Evolutionary conservation across 768 basidiomycete species (phyloP).

Genomic region (Termitomyces sp.): DNA sequence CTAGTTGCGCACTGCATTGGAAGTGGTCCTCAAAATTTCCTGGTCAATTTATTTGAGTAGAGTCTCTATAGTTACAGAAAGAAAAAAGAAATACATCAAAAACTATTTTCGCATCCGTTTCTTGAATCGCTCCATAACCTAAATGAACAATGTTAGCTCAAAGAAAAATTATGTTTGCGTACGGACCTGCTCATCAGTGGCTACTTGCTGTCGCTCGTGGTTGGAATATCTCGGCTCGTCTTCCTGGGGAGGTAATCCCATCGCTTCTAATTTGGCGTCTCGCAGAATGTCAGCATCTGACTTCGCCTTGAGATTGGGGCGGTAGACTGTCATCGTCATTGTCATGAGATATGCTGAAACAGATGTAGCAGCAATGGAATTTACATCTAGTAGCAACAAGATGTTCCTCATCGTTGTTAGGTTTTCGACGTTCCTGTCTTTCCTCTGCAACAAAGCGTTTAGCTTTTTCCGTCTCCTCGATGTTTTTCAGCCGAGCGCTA

Average conservation of each 20-base stretch:
- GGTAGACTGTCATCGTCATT: slow-evolving; percentile 55
- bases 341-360: slow-evolving; percentile 1
- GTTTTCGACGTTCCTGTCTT: slow-evolving; percentile 50
- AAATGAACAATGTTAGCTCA: background rate
- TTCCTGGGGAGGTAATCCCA: slow-evolving; percentile 63
- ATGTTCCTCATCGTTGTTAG: slow-evolving; percentile 69
- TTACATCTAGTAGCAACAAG: slow-evolving; percentile 84
- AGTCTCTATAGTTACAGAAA: slow-evolving; percentile 2
- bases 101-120: slow-evolving; percentile 82
- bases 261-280: slow-evolving; percentile 83
- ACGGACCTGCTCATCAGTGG: slow-evolving; percentile 86
- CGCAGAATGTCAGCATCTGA: slow-evolving; percentile 86
- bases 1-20: background rate
- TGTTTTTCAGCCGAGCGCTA: slow-evolving; percentile 88
- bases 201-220: slow-evolving; percentile 66
- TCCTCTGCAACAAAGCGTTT: slow-evolving; percentile 81
- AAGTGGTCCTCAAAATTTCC: background rate
- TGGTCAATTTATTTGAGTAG: background rate
- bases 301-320: slow-evolving; percentile 74
- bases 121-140: slow-evolving; percentile 98
- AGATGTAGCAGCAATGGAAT: slow-evolving; percentile 20
- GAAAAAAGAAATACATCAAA: background rate
- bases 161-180: background rate
- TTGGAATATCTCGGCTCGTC: slow-evolving; percentile 40
- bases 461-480: slow-evolving; percentile 96